Evolutionary conservation across 345 rosid genomes (phyloP).

Genomic region (Mallotus nudiflorus): DNA sequence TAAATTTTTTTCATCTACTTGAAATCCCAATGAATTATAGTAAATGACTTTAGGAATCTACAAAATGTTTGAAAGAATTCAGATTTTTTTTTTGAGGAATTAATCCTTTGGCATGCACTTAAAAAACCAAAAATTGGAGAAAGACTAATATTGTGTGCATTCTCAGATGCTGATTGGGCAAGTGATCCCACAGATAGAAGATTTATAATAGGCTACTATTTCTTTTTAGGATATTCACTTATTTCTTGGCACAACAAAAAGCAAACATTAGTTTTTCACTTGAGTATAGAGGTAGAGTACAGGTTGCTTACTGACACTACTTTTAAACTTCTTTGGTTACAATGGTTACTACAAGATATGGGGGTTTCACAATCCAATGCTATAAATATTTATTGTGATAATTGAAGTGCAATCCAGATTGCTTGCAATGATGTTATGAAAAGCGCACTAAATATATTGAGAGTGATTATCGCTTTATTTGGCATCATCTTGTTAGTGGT

Average conservation of each 20-base stretch:
- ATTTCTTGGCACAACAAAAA: not conserved
- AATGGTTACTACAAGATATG: constrained; percentile 1
- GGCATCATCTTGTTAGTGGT: not conserved
- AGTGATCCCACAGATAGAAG: not conserved
- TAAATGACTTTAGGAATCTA: too few relatives aligned
- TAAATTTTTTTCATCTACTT: too few relatives aligned
- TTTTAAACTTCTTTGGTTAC: not conserved
- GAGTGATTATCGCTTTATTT: not conserved
- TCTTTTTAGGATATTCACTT: too few relatives aligned
- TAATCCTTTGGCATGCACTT: too few relatives aligned
- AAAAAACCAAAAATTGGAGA: too few relatives aligned
- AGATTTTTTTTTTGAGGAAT: too few relatives aligned
- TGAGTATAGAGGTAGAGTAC: not conserved
- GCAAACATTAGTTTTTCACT: not conserved
- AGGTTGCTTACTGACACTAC: not conserved
- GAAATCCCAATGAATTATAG: too few relatives aligned
- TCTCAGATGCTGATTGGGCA: not conserved
- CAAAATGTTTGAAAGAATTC: too few relatives aligned
- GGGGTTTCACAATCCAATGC: not conserved
- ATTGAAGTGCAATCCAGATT: too few relatives aligned
- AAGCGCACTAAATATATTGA: not conserved
- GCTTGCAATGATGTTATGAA: too few relatives aligned
- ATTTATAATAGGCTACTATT: not conserved
- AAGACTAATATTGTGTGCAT: not conserved
- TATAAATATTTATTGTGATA: not conserved